phyloP scores from a whole-genome alignment of 2,329 filamentous ascomycete genomes.

The Hirsutella rhossiliensis region DNA sequence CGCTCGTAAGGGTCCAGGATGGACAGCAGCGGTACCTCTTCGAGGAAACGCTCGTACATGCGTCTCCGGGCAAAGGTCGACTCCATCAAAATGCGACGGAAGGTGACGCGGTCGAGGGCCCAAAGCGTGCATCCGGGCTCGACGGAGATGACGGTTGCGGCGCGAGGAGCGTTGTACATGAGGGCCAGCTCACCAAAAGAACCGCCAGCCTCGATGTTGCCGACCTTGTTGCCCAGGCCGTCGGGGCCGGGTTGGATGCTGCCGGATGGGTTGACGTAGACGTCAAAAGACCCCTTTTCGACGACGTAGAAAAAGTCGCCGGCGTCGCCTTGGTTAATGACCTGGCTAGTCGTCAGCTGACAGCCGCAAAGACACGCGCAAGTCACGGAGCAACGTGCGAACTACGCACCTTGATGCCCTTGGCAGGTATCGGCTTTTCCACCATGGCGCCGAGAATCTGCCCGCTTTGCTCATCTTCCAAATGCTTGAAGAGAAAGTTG shows the following conservation, averaged over 20 bases:
- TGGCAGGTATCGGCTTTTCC: conserved; percentile 90
- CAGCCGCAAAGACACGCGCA: not conserved
- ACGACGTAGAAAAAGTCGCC: conserved; percentile 98
- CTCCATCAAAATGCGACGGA: conserved; percentile 96
- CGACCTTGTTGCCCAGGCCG: conserved; percentile 74
- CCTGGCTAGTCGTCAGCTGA: conserved; percentile 34
- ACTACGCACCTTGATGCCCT: conserved; percentile 55
- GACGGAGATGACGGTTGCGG: conserved; percentile 81
- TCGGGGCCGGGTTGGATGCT: conserved; percentile 66
- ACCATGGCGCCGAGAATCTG: conserved; percentile 84
- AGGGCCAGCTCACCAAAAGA: conserved; percentile 94
- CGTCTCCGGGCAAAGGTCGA: conserved; percentile 90
- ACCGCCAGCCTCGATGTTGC: conserved; percentile 71
- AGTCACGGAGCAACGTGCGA: not conserved
- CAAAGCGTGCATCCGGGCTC: conserved; percentile 73
- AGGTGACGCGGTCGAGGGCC: conserved; percentile 91
- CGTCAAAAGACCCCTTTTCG: conserved; percentile 80
- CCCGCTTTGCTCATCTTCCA: conserved; percentile 83
- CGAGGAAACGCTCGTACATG: conserved; percentile 95
- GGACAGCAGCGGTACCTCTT: conserved; percentile 78
- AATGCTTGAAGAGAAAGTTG: conserved; percentile 89
- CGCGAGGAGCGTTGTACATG: conserved; percentile 97
- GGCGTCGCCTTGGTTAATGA: conserved; percentile 89
- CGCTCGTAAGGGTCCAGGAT: conserved; percentile 84
- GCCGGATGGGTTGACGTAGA: conserved; percentile 75